Base-by-base conservation (phyloP, 495 filamentous ascomycete genomes). In the Aspergillus panamensis region DNA sequence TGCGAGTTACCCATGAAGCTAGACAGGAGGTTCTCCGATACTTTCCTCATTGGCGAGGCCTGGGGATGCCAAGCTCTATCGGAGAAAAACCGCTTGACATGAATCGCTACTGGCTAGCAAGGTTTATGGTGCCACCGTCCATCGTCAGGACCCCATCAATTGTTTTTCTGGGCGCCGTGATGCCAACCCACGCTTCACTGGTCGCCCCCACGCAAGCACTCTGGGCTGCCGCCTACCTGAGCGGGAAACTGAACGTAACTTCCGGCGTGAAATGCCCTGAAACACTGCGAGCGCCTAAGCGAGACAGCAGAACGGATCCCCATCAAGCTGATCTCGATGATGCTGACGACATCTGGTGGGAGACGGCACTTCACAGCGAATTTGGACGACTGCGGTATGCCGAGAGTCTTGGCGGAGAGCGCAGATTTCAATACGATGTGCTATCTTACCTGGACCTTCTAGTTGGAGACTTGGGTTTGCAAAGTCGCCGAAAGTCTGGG, bases 161-260 rank as follows among this genome's bases (percentile, higher is more conserved):
- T 16, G 57, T 52, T 8, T 59, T 59, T 47, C 35, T 59, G 25
- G 57, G 57, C 39, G n/a, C 51, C 16, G 49, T 40, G 13, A 35
- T 48, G 14, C 47, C 47, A 29, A 49, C 21, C 20, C 47, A 49
- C 16, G 43, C 39, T 31, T 40, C 51, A 33, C 29, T 55, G 40
- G 49, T 51, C 4, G 48, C 48, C 50, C 29, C 45, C n/a, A 47
- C 35, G 20, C 40, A 52, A 31, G 48, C 48, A 16, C 57, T 59
- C 47, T 59, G 57, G 57, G 57, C 57, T 9, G 39, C 48, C 35
- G 49, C 39, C 2, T 59, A 59, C 31, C 50, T 59, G 20, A 47
- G 25, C 25, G 48, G 47, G 19, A 48, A 44, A 14, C 17, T 59
- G 12, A 21, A 43, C 12, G 14, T 33, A 3, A 25, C 13, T 12